Evolutionary conservation across 177 flowering plant genomes (phyloP).

Genomic region (Vitis hybrid): DNA sequence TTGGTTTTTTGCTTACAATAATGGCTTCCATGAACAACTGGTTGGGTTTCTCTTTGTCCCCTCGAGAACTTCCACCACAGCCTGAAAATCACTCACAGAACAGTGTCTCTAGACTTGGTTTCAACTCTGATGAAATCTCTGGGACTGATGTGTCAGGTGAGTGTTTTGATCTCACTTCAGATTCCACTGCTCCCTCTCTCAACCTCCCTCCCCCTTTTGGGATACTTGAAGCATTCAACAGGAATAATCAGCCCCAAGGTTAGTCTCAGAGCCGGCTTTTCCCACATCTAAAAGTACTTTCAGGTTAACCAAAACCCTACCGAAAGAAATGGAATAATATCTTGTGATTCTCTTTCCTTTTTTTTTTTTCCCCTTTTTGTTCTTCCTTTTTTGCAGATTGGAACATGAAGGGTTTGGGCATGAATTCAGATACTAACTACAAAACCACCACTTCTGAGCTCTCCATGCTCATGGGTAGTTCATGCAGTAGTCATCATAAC

Average conservation of each 20-base stretch:
- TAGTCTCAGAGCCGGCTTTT: neutral
- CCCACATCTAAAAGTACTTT: no score
- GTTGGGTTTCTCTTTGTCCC: slow-evolving; percentile 88
- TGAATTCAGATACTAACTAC: slow-evolving; percentile 31
- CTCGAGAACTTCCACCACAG: slow-evolving; percentile 44
- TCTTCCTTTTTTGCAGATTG: slow-evolving; percentile 46
- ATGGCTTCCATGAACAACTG: slow-evolving; percentile 79
- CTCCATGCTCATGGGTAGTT: slow-evolving; percentile 38
- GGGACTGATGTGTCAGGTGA: slow-evolving; percentile 32
- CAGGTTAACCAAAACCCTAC: neutral
- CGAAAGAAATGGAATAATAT: neutral
- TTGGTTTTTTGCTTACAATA: neutral
- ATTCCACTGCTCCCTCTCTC: slow-evolving; percentile 42
- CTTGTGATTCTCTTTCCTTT: neutral
- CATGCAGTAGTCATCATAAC: slow-evolving; percentile 35
- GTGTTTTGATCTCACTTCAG: slow-evolving; percentile 55
- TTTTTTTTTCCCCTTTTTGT: neutral
- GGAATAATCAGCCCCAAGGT: slow-evolving; percentile 55
- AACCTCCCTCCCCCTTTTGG: slow-evolving; percentile 45
- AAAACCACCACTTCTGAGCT: slow-evolving; percentile 30
- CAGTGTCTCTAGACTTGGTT: slow-evolving; percentile 29
- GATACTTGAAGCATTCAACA: slow-evolving; percentile 53
- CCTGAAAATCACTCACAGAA: slow-evolving; percentile 24
- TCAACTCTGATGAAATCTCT: slow-evolving; percentile 43
- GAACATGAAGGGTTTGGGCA: slow-evolving; percentile 43